Percentiles rank a stretch among this genome's conserved stretches.
phyloP scores from a whole-genome alignment of 2,329 filamentous ascomycete species.

The Neonectria coccinea region DNA sequence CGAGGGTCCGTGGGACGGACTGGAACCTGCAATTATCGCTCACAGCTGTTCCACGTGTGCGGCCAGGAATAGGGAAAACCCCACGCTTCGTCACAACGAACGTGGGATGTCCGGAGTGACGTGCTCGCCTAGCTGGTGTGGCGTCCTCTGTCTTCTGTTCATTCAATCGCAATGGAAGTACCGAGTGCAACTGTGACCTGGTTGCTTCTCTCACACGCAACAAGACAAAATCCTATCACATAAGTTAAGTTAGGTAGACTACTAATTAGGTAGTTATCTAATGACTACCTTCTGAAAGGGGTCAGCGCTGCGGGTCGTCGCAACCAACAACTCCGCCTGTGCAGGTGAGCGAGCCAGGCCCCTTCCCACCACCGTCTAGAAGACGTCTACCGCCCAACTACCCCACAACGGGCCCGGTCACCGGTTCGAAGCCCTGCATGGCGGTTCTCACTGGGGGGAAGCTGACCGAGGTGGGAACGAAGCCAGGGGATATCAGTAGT shows the following conservation, averaged over 20 bases:
- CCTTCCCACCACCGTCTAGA: conserved; percentile 21
- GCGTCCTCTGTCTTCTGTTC: background rate
- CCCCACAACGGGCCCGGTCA: conserved; percentile 26
- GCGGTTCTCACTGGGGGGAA: conserved; percentile 6
- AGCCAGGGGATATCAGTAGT: conserved; percentile 3
- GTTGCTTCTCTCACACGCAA: background rate
- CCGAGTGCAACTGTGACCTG: background rate
- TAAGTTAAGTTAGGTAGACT: background rate
- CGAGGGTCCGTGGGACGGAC: conserved; percentile 11
- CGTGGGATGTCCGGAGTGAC: conserved; percentile 39
- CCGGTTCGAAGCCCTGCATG: conserved; percentile 29
- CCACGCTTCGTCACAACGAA: conserved; percentile 31
- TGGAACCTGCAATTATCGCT: conserved; percentile 26
- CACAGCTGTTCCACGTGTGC: conserved; percentile 30
- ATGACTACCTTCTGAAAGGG: background rate
- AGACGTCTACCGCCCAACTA: conserved; percentile 10
- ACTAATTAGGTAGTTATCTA: too few species aligned
- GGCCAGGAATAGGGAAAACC: conserved; percentile 25
- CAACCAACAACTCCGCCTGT: conserved; percentile 2
- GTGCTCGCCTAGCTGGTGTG: conserved; percentile 25
- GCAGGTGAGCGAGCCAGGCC: background rate
- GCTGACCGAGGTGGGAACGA: conserved; percentile 29
- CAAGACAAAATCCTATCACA: background rate
- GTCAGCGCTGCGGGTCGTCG: background rate
- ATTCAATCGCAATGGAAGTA: background rate